Evolutionary conservation across 2,329 filamentous ascomycete species (phyloP).

Genomic region (Paecilomyces variotii): DNA sequence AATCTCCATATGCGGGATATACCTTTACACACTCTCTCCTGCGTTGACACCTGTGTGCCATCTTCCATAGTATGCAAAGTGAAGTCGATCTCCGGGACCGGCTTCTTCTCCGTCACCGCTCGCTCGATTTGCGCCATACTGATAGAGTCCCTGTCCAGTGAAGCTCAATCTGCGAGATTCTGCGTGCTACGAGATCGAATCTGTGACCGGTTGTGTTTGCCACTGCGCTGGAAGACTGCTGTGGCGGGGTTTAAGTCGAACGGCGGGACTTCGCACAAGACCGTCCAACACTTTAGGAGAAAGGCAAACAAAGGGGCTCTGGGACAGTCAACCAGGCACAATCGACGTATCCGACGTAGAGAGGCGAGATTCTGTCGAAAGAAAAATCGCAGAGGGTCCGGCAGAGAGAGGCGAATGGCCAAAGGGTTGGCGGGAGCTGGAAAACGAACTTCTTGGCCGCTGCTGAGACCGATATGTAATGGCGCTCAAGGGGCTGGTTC

Average conservation of each 20-base stretch:
- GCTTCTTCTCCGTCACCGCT: constrained; percentile 90
- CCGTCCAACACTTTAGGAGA: background rate
- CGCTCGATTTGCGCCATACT: constrained; percentile 57
- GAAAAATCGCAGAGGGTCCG: background rate
- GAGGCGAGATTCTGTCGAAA: background rate
- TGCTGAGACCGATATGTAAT: background rate
- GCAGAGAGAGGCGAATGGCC: background rate
- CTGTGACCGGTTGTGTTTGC: background rate
- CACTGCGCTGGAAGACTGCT: background rate
- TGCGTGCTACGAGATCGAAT: background rate
- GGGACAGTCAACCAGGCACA: background rate
- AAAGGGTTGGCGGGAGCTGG: background rate
- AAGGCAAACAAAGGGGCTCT: background rate
- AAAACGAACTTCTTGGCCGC: background rate
- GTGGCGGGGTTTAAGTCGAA: background rate
- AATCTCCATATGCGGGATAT: constrained; percentile 18
- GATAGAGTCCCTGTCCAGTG: constrained; percentile 2
- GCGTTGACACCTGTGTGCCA: constrained; percentile 85
- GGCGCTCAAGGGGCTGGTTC: background rate
- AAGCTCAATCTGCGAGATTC: background rate
- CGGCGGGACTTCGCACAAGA: background rate
- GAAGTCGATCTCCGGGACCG: constrained; percentile 96
- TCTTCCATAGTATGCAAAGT: constrained; percentile 98
- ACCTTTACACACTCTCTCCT: constrained; percentile 99
- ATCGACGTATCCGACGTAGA: background rate